Evolutionary conservation across 495 filamentous ascomycete genomes (phyloP).

Genomic region (Daldinia vernicosa): DNA sequence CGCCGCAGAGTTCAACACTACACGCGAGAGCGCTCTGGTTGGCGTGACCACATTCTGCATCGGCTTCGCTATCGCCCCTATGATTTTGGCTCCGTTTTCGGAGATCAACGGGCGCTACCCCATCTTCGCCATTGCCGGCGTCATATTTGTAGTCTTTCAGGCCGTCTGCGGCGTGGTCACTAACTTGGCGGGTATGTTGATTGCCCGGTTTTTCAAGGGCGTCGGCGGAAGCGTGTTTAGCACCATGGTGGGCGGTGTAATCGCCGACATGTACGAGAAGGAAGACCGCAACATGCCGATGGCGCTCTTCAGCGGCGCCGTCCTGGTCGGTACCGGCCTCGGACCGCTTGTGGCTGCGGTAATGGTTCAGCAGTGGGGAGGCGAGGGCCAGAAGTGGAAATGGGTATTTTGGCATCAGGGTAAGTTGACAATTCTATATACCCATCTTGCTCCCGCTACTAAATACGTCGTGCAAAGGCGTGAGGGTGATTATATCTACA

Average conservation of each 20-base stretch:
- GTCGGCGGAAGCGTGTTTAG: slow-evolving; percentile 82
- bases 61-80: slow-evolving; percentile 87
- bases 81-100: slow-evolving; percentile 89
- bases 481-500: background rate
- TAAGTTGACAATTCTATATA: background rate
- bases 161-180: slow-evolving; percentile 79
- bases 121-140: slow-evolving; percentile 77
- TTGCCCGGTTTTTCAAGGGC: slow-evolving; percentile 80
- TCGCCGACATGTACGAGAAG: slow-evolving; percentile 86
- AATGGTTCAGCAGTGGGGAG: slow-evolving; percentile 65
- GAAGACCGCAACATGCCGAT: slow-evolving; percentile 87
- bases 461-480: background rate
- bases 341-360: slow-evolving; percentile 79
- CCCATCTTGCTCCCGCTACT: background rate
- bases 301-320: slow-evolving; percentile 81
- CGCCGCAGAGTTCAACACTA: slow-evolving; percentile 67
- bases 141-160: slow-evolving; percentile 73
- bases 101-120: slow-evolving; percentile 87
- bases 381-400: slow-evolving; percentile 66
- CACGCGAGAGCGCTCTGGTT: slow-evolving; percentile 70
- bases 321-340: slow-evolving; percentile 81
- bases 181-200: slow-evolving; percentile 75
- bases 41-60: slow-evolving; percentile 84
- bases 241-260: slow-evolving; percentile 92
- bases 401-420: slow-evolving; percentile 74